These are phyloP conservation scores for Calvatia gigantea DNA, from an alignment of 768 basidiomycete genomes.

Conservation along the genomic window DNA sequence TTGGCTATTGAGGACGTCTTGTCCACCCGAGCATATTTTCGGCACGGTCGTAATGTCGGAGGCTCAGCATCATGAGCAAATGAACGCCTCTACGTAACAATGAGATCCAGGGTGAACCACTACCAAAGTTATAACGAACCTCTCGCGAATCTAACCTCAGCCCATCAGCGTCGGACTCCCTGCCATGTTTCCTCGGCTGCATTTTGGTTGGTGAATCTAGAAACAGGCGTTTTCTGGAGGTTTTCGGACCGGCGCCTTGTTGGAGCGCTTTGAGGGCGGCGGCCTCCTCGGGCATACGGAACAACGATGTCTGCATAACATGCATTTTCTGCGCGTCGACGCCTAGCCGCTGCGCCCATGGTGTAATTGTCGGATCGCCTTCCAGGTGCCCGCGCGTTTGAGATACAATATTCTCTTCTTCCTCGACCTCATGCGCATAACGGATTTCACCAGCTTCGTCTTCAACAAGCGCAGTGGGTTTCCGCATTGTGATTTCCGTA, in stretches of 20 bases:
- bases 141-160: constrained; percentile 58
- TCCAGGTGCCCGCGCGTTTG: constrained; percentile 24
- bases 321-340: constrained; percentile 88
- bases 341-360: constrained; percentile 71
- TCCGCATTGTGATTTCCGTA: constrained; percentile 17
- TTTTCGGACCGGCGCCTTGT: constrained; percentile 28
- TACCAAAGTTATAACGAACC: constrained; percentile 31
- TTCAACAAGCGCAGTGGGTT: constrained; percentile 47
- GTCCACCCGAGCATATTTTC: constrained; percentile 78
- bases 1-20: constrained; percentile 60
- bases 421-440: constrained; percentile 45
- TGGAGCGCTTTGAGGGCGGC: constrained; percentile 57
- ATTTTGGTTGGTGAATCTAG: constrained; percentile 33
- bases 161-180: constrained; percentile 75
- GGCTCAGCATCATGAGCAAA: constrained; percentile 74
- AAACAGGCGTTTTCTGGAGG: constrained; percentile 28
- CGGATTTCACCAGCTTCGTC: constrained; percentile 51
- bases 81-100: constrained; percentile 57
- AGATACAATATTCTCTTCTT: constrained; percentile 30
- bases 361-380: constrained; percentile 50
- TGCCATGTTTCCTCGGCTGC: constrained; percentile 66
- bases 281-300: constrained; percentile 72
- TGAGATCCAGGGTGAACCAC: constrained; percentile 7
- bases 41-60: constrained; percentile 64
- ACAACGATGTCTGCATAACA: constrained; percentile 90